Evolutionary conservation across 768 basidiomycete species (phyloP).

Genomic region (Calocera cornea): DNA sequence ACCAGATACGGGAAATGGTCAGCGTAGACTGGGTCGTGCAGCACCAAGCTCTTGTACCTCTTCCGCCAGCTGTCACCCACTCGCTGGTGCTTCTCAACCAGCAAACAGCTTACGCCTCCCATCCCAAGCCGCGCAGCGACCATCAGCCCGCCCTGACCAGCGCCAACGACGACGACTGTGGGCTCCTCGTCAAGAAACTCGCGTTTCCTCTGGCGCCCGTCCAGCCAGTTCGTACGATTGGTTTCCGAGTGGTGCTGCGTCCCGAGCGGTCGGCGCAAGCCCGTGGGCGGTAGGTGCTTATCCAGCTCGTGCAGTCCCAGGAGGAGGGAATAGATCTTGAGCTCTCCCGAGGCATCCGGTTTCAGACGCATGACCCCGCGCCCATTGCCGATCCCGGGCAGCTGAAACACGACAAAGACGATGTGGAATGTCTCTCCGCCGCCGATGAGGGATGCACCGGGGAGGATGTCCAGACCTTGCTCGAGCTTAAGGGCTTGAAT

Average conservation of each 20-base stretch:
- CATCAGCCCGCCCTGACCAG: neutral
- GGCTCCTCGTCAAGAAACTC: neutral
- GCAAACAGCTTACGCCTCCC: neutral
- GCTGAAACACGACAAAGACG: neutral
- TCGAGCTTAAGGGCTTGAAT: neutral
- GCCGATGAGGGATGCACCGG: neutral
- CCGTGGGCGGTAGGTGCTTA: neutral
- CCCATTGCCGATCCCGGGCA: neutral
- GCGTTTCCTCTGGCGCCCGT: neutral
- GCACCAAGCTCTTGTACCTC: neutral
- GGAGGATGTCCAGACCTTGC: neutral
- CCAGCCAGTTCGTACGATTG: neutral
- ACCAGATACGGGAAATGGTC: neutral
- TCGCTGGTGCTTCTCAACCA: neutral
- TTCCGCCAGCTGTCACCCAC: slow-evolving; percentile 7
- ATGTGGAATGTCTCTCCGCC: neutral
- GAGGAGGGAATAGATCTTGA: neutral
- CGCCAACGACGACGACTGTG: neutral
- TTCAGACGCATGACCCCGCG: neutral
- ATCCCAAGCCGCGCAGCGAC: neutral
- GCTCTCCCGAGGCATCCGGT: neutral
- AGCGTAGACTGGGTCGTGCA: slow-evolving; percentile 3
- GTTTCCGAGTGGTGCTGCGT: neutral
- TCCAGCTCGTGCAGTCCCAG: neutral
- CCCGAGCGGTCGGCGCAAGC: neutral